phyloP scores from a whole-genome alignment of 208 protist species.

The Porcisia hertigi region DNA sequence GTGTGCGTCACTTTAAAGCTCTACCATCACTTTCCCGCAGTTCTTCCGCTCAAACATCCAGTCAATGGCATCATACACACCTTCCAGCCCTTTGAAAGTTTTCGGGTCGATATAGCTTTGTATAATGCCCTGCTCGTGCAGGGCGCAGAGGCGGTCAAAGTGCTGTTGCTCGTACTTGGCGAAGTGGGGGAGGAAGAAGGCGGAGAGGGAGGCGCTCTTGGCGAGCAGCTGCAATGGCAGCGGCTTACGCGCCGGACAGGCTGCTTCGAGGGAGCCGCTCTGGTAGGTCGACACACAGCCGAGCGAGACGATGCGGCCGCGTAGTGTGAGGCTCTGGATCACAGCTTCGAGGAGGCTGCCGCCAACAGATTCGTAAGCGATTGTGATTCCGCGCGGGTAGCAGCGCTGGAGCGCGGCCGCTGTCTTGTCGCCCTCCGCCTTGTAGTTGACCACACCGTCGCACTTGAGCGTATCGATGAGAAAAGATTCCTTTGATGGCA shows the following conservation, averaged over 20 bases:
- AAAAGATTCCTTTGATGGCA: conserved; percentile 69
- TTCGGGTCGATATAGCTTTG: conserved; percentile 59
- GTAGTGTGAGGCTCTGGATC: conserved; percentile 61
- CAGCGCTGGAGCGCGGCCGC: conserved; percentile 22
- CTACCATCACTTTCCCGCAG: conserved; percentile 80
- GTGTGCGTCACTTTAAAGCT: conserved; percentile 33
- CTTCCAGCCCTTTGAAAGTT: conserved; percentile 64
- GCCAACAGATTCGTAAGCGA: conserved; percentile 93
- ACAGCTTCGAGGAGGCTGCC: conserved; percentile 74
- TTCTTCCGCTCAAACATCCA: conserved; percentile 78
- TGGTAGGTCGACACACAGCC: conserved; percentile 82
- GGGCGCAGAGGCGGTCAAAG: conserved; percentile 62
- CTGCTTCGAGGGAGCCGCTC: conserved; percentile 25
- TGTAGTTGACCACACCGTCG: conserved; percentile 84
- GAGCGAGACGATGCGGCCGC: conserved; percentile 79
- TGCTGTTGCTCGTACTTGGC: conserved; percentile 61
- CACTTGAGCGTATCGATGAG: conserved; percentile 63
- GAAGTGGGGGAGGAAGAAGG: conserved; percentile 89
- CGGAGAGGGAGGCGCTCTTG: conserved; percentile 79
- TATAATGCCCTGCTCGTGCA: conserved; percentile 53
- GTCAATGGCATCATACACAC: conserved; percentile 73
- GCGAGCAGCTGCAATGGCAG: conserved; percentile 72
- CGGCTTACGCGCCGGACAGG: conserved; percentile 24
- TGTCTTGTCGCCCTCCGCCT: conserved; percentile 4
- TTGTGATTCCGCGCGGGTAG: conserved; percentile 74